These are phyloP conservation scores for Cordyceps fumosorosea DNA, from an alignment of 2,329 filamentous ascomycete genomes.

Conservation along the genomic window DNA sequence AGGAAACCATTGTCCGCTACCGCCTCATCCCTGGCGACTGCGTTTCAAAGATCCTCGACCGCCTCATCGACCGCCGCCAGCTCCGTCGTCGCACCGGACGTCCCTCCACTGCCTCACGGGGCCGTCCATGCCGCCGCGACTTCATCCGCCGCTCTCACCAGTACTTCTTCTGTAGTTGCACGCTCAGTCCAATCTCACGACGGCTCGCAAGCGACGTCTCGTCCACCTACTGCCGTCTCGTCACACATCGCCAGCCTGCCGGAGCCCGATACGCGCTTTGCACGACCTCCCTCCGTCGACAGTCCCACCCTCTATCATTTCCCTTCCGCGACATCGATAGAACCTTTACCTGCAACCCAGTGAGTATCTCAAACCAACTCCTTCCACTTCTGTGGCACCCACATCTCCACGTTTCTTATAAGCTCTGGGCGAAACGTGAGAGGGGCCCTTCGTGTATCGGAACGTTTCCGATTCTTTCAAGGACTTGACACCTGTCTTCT, in stretches of 20 bases:
- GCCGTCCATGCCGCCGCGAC: not conserved
- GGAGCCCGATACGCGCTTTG: conserved; percentile 46
- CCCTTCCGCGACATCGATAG: conserved; percentile 22
- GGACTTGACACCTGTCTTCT: not conserved
- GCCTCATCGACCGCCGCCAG: conserved; percentile 18
- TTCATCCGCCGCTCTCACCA: not conserved
- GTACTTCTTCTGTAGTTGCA: not conserved
- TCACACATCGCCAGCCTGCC: conserved; percentile 33
- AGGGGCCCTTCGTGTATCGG: not conserved
- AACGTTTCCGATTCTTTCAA: not conserved
- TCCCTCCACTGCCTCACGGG: conserved; percentile 8
- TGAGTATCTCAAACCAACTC: conserved; percentile 6
- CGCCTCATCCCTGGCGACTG: conserved; percentile 44
- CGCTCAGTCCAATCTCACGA: not conserved
- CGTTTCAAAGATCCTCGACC: conserved; percentile 23
- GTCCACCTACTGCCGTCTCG: conserved; percentile 14
- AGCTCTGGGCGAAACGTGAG: not conserved
- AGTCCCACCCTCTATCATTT: conserved; percentile 59
- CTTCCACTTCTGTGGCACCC: not conserved
- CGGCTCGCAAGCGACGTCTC: not conserved
- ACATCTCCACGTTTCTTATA: not conserved
- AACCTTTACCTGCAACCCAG: conserved; percentile 5
- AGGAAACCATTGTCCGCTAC: conserved; percentile 55
- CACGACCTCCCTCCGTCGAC: conserved; percentile 49
- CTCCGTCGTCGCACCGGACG: conserved; percentile 9